Base-by-base conservation (phyloP, 169 alveolate genomes). In the Eimeria zaria region DNA sequence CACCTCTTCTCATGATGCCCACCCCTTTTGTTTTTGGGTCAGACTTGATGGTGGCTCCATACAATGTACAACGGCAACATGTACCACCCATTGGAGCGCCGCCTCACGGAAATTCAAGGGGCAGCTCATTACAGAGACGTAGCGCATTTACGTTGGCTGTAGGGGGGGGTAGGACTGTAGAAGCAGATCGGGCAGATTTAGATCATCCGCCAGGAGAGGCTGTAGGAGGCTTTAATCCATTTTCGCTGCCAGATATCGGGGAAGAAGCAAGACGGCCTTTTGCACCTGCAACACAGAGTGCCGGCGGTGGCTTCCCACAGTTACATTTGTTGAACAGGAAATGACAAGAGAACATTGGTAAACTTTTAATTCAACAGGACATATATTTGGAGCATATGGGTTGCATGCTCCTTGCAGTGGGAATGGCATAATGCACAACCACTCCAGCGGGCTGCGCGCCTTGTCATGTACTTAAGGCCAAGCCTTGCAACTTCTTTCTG, bases 221-320 rank as follows among this genome's bases (percentile, higher is more conserved):
- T 27, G 1, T 24, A 1, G 76, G 3, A 9, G 76, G 18, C 11
- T 67, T 20, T 30, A 30, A 9, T 30, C 76, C 76, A 0, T 67
- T 67, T 67, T 67, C 76, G 30, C 44, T 67, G 41, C 76, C 76
- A 30, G 76, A 67, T 67, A 67, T 67, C 76, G 76, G 76, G 76
- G 76, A 27, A 67, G 46, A 30, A n/a, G 76, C 76, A 67, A 67
- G 76, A 30, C 76, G 76, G 76, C 76, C 76, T 30, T 9, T 67
- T 30, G 76, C 76, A 67, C 18, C 76, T 67, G 76, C 76, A 67
- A 16, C 22, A 30, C 41, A 24, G 44, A 30, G 46, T 3, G 76
- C 41, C 76, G 76, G 20, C 18, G 46, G 76, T 30, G 76, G 27
- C 73, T 24, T 11, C 73, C 18, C 39, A 11, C 46, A 67, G 24